A percentile compares a stretch with the other conserved stretches of the same genome.
These are phyloP conservation scores for Camellia sinensis DNA, from an alignment of 148 eudicot species.

Conservation along the genomic window DNA sequence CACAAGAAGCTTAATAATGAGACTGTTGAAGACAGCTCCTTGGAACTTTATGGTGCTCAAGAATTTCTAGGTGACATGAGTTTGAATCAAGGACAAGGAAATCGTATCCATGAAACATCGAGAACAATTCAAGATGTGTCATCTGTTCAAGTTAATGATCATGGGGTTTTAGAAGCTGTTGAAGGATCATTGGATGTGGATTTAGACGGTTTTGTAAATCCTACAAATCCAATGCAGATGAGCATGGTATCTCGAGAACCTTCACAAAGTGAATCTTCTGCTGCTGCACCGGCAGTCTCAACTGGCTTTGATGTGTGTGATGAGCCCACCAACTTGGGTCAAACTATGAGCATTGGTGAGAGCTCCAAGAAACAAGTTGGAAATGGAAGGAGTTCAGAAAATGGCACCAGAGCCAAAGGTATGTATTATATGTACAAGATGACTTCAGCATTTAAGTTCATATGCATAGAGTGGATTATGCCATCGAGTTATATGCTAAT, in stretches of 20 bases:
- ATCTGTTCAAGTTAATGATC: constrained; percentile 22
- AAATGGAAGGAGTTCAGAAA: constrained; percentile 24
- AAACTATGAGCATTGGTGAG: constrained; percentile 24
- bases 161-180: constrained; percentile 29
- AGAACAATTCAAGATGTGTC: constrained; percentile 26
- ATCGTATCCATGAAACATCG: constrained; percentile 19
- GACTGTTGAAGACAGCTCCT: constrained; percentile 22
- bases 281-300: constrained; percentile 36
- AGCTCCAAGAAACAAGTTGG: constrained; percentile 34
- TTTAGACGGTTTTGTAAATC: constrained; percentile 28
- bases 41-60: constrained; percentile 32
- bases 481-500: not conserved
- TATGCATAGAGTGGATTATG: not conserved
- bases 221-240: constrained; percentile 28
- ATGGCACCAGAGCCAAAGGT: constrained; percentile 21
- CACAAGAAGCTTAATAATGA: constrained; percentile 37
- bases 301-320: constrained; percentile 39
- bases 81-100: constrained; percentile 24
- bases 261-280: constrained; percentile 51
- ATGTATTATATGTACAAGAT: not conserved
- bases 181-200: constrained; percentile 29
- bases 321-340: constrained; percentile 33
- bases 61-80: constrained; percentile 19
- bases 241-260: constrained; percentile 38
- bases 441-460: not conserved